A percentile compares a stretch with the other conserved stretches of the same genome.
phyloP scores from a whole-genome alignment of 257 asterid species.

The Asclepias syriaca region DNA sequence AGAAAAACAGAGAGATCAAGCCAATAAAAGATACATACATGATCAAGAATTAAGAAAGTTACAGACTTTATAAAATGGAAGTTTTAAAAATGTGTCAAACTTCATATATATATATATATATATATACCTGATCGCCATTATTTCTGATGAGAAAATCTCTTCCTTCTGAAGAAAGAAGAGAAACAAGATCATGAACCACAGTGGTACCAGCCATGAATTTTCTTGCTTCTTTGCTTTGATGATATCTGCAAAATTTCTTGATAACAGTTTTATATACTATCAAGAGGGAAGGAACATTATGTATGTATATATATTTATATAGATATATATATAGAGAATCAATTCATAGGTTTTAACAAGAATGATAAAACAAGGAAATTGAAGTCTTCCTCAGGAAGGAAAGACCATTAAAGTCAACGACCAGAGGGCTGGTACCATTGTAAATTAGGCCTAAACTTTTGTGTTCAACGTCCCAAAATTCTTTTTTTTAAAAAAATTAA shows the following conservation, averaged over 20 bases:
- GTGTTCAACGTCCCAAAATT: too few relatives aligned
- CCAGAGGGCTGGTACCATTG: too few relatives aligned
- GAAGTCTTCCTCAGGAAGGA: too few relatives aligned
- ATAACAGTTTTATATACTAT: background rate
- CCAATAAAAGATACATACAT: too few relatives aligned
- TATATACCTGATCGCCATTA: constrained; percentile 20
- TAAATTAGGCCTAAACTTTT: too few relatives aligned
- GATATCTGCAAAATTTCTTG: background rate
- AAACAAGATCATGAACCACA: constrained; percentile 11
- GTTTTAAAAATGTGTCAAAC: background rate
- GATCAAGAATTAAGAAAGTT: background rate
- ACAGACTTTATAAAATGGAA: background rate
- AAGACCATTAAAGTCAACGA: too few relatives aligned
- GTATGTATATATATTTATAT: too few relatives aligned
- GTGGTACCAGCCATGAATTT: constrained; percentile 15
- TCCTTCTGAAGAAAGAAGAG: constrained; percentile 25
- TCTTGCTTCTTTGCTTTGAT: background rate
- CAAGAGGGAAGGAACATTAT: background rate
- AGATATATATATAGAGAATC: too few relatives aligned
- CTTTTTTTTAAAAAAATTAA: too few relatives aligned
- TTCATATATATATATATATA: background rate
- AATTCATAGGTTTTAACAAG: too few relatives aligned
- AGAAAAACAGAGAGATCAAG: background rate
- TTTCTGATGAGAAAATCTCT: constrained; percentile 26
- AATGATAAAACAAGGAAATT: too few relatives aligned